These are phyloP conservation scores for Suhomyces chickasaworum DNA, from an alignment of 1,139 yeast species.

Conservation along the genomic window DNA sequence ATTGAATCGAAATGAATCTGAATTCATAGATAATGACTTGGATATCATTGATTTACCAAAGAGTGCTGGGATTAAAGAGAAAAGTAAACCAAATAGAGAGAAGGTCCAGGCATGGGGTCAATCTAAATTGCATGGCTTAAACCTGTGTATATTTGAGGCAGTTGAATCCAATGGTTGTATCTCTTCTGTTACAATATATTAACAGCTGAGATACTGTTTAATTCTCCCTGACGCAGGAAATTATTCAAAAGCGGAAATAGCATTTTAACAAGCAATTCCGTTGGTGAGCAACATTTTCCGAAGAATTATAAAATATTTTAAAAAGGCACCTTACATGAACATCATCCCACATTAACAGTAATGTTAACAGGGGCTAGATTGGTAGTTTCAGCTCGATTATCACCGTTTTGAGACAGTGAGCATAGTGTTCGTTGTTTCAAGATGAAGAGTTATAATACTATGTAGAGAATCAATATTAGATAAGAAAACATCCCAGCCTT, in stretches of 20 bases:
- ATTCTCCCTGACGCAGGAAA: background rate
- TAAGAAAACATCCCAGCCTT: no score
- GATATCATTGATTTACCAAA: constrained; percentile 32
- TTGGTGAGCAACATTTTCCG: background rate
- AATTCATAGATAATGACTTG: constrained; percentile 42
- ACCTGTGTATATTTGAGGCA: constrained; percentile 56
- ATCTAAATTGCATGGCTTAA: constrained; percentile 49
- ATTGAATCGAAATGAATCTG: constrained; percentile 53
- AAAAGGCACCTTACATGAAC: background rate
- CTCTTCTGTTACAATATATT: constrained; percentile 33
- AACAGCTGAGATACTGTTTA: background rate
- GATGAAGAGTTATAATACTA: no score
- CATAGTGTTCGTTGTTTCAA: no score
- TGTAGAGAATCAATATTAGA: no score
- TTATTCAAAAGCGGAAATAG: background rate
- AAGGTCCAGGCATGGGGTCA: constrained; percentile 52
- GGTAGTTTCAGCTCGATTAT: no score
- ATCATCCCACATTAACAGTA: background rate
- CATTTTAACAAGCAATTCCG: background rate
- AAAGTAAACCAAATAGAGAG: background rate
- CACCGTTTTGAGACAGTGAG: no score
- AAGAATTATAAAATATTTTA: background rate
- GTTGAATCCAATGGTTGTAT: constrained; percentile 43
- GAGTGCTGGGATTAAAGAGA: background rate
- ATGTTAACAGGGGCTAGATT: no score